These are phyloP conservation scores for Zancudomyces culisetae DNA, from an alignment of 371 early-diverging fungal genomes.

Conservation along the genomic window DNA sequence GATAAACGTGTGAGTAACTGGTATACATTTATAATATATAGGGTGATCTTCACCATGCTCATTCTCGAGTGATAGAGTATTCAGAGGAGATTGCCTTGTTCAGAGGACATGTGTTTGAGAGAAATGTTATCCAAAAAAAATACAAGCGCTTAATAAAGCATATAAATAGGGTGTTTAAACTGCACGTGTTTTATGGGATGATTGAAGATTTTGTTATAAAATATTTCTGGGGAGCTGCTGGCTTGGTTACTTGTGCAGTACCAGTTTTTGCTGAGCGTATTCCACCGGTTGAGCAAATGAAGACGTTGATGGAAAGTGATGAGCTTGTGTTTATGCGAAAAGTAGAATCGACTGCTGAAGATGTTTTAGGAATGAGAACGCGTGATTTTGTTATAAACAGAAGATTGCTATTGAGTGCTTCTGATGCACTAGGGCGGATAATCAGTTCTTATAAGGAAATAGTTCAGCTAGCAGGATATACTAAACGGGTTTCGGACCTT, in stretches of 20 bases:
- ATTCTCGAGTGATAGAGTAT: slow-evolving; percentile 61
- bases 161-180: slow-evolving; percentile 57
- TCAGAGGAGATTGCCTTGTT: slow-evolving; percentile 79
- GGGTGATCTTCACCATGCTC: slow-evolving; percentile 68
- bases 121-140: slow-evolving; percentile 40
- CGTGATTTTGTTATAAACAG: slow-evolving; percentile 77
- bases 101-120: slow-evolving; percentile 55
- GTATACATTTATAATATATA: slow-evolving; percentile 6
- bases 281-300: slow-evolving; percentile 6
- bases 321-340: background rate
- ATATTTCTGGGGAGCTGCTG: slow-evolving; percentile 88
- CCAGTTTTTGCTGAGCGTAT: slow-evolving; percentile 72
- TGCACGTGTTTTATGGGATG: slow-evolving; percentile 67
- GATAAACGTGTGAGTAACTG: too few species aligned
- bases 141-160: slow-evolving; percentile 61
- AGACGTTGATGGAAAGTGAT: background rate
- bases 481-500: slow-evolving; percentile 58
- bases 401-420: slow-evolving; percentile 63
- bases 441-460: slow-evolving; percentile 67
- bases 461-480: slow-evolving; percentile 76
- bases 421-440: slow-evolving; percentile 63
- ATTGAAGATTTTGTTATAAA: slow-evolving; percentile 64
- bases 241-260: slow-evolving; percentile 66
- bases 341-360: slow-evolving; percentile 8
- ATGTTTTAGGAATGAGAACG: slow-evolving; percentile 22